These are phyloP conservation scores for Cyclotella atomus DNA, from an alignment of 108 stramenopile species.

Conservation along the genomic window DNA sequence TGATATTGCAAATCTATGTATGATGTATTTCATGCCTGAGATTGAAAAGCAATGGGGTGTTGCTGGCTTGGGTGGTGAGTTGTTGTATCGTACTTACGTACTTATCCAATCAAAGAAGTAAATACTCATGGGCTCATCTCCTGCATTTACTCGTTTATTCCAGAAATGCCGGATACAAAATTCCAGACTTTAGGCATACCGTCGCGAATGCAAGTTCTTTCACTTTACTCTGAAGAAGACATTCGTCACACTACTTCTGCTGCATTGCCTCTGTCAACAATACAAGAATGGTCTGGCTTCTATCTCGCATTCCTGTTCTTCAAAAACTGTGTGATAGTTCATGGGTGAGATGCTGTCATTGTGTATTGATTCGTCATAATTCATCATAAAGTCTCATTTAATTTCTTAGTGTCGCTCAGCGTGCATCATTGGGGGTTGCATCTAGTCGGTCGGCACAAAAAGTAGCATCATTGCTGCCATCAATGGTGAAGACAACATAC, in stretches of 20 bases:
- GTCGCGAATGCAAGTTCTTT: conserved; percentile 56
- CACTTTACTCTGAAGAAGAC: conserved; percentile 49
- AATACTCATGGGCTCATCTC: too few species aligned
- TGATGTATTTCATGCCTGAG: conserved; percentile 87
- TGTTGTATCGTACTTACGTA: neutral
- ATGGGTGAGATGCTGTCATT: conserved; percentile 58
- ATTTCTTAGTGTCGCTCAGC: conserved; percentile 65
- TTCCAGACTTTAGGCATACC: conserved; percentile 73
- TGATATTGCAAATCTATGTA: conserved; percentile 93
- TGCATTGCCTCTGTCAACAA: conserved; percentile 1
- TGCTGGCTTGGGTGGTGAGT: conserved; percentile 64
- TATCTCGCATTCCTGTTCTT: conserved; percentile 90
- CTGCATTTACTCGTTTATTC: too few species aligned
- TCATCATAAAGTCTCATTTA: neutral
- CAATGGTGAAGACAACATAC: conserved; percentile 59
- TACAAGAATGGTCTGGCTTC: conserved; percentile 69
- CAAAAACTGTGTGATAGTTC: conserved; percentile 96
- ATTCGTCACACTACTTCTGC: conserved; percentile 1
- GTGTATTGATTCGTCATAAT: neutral
- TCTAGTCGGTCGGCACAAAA: conserved; percentile 75
- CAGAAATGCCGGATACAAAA: conserved; percentile 31
- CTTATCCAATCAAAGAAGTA: neutral
- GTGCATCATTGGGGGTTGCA: conserved; percentile 82
- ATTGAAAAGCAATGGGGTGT: conserved; percentile 54
- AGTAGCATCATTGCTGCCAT: conserved; percentile 75